Base-by-base conservation (phyloP, 2,329 filamentous ascomycete genomes). In the Phaeophleospora eucalypticola region DNA sequence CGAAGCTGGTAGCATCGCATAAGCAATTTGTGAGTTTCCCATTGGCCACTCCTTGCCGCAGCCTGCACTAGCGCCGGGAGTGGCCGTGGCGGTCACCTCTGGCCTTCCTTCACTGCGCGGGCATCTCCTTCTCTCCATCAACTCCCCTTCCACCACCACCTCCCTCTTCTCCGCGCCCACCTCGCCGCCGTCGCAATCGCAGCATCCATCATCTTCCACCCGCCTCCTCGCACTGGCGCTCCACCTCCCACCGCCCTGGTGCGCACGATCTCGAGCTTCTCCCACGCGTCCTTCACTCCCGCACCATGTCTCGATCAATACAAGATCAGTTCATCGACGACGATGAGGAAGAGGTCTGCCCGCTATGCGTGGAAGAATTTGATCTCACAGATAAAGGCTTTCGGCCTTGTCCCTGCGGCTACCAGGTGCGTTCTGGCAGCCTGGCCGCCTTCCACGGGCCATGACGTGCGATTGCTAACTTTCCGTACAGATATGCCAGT, bases 361-460 rank as follows among this genome's bases (percentile, higher is more conserved):
- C 93, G 59, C 85, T 98, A 55, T 98, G 93, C 68, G 95, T 98
- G 65, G 93, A 98, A 73, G 94, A 98, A 74, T 94, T 98, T 66
- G 94, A 98, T 71, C 82, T 98, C 41, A 94, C 89, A 35, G 93
- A 98, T 76, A 87, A 89, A 68, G 95, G 95, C 71, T 98, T 98
- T 71, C 83, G 86, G 64, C 93, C 93, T 57, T 98, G 93, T 75
- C 91, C 91, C 48, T 98, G 93, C 67, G 93, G 93, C 52, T 98
- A 98, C 65, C 91, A 97, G 82, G 91, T 96, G 80, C 54, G 77
- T 58, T 35, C 40, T 36, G 50, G 14, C n/a, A 24, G 20, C 18
- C 17, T 4, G 34, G 36, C 14, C 20, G 15, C 29, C 36, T 18
- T 37, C 21, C 15, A 15, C 37, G 15, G 20, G 35, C 41, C 20